Evolutionary conservation across 176 grass and related monocot genomes (phyloP).

Genomic region (Avena atlantica): DNA sequence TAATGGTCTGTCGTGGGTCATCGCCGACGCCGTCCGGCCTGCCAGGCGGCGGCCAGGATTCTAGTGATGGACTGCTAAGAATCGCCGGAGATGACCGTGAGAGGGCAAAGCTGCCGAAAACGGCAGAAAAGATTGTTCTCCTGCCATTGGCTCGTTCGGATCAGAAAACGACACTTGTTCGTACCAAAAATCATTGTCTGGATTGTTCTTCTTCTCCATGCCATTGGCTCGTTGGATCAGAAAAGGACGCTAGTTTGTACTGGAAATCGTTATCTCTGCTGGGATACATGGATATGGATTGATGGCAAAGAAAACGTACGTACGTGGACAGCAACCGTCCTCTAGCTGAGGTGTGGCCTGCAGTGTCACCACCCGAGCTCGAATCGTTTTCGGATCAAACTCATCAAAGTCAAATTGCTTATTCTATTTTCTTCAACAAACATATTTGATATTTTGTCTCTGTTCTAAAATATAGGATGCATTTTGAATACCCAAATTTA

Average conservation of each 20-base stretch:
- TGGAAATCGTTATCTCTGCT: slow-evolving; percentile 14
- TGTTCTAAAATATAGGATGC: too few species aligned
- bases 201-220: slow-evolving; percentile 28
- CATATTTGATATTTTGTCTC: too few species aligned
- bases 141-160: slow-evolving; percentile 23
- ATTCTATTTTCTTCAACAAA: neutral
- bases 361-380: neutral
- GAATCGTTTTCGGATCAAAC: neutral
- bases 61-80: neutral
- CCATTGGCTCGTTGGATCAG: neutral
- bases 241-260: slow-evolving; percentile 17
- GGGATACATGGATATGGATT: neutral
- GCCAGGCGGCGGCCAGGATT: neutral
- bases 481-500: too few species aligned
- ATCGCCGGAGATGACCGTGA: neutral
- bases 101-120: slow-evolving; percentile 37
- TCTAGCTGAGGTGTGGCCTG: slow-evolving; percentile 29
- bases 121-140: slow-evolving; percentile 33
- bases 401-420: neutral
- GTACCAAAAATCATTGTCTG: neutral
- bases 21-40: neutral
- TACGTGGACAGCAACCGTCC: slow-evolving; percentile 36
- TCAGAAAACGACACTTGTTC: slow-evolving; percentile 4
- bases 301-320: slow-evolving; percentile 11
- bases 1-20: neutral